Percentiles rank a stretch among this genome's conserved stretches.
These are phyloP conservation scores for Orobanche coerulescens DNA, from an alignment of 257 asterid genomes.

Conservation along the genomic window DNA sequence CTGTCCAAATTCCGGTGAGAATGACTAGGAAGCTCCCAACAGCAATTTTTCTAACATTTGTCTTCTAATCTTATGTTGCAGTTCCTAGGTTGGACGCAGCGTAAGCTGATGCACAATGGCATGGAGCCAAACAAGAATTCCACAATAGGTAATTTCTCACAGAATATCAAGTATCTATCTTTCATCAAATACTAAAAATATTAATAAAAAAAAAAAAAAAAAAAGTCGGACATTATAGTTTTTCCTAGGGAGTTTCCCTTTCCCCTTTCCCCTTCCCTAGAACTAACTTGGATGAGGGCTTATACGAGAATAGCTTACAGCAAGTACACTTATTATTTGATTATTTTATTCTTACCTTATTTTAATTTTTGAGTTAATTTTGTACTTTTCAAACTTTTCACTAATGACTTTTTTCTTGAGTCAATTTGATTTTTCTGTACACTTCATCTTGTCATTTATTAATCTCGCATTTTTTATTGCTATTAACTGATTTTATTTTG, in stretches of 20 bases:
- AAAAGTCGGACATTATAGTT: constrained; percentile 17
- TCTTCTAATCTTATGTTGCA: constrained; percentile 37
- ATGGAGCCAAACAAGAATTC: constrained; percentile 39
- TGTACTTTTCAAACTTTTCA: too few species aligned
- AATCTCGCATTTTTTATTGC: too few species aligned
- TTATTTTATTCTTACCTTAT: too few species aligned
- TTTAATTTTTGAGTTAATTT: too few species aligned
- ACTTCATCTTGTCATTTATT: too few species aligned
- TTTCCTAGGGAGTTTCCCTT: neutral
- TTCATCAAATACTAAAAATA: neutral
- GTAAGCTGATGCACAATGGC: constrained; percentile 43
- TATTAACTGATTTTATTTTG: too few species aligned
- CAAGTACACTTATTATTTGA: too few species aligned
- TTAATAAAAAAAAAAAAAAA: too few species aligned
- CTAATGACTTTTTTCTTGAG: too few species aligned
- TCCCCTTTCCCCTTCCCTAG: neutral
- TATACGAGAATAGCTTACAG: neutral
- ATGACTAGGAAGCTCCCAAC: neutral
- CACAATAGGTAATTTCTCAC: constrained; percentile 41
- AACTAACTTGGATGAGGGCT: neutral
- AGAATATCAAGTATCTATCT: constrained; percentile 8
- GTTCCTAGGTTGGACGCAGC: constrained; percentile 91
- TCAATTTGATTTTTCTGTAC: too few species aligned
- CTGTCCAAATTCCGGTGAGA: constrained; percentile 28
- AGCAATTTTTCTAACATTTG: constrained; percentile 25